Percentiles rank a stretch among this genome's conserved stretches.
phyloP scores from a whole-genome alignment of 192 early-diverging fungal genomes.

The Rhizoclosmatium sp. region DNA sequence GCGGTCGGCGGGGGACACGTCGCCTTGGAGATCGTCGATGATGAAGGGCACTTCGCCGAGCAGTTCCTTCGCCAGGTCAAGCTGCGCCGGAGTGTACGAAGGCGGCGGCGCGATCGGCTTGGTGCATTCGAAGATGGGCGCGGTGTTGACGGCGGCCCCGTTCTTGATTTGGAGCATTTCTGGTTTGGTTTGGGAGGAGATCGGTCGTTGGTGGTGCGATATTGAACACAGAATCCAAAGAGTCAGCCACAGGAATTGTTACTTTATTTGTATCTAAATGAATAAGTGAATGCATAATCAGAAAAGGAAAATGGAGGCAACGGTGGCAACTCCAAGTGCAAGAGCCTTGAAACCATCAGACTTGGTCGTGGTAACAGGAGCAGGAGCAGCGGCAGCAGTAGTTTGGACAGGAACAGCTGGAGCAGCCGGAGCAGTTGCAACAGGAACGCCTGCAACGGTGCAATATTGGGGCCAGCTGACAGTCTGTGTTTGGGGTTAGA shows the following conservation, averaged over 20 bases:
- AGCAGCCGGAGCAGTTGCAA: neutral
- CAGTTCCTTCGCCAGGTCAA: neutral
- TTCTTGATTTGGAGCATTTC: neutral
- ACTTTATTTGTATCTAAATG: no score
- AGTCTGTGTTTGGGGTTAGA: neutral
- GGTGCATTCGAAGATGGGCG: neutral
- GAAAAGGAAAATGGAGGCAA: neutral
- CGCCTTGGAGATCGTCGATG: conserved; percentile 4
- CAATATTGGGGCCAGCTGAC: neutral
- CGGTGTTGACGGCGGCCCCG: neutral
- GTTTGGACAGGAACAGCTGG: neutral
- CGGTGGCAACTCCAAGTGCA: neutral
- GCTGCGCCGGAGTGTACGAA: neutral
- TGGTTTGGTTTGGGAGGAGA: neutral
- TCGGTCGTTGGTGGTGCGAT: no score
- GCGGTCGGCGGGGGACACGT: neutral
- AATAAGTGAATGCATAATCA: neutral
- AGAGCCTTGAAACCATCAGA: neutral
- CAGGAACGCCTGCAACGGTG: neutral
- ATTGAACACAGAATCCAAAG: no score
- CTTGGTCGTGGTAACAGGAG: neutral
- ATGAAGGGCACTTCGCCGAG: neutral
- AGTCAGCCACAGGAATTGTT: no score
- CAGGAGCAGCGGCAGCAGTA: neutral
- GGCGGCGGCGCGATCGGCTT: neutral